Evolutionary conservation across 2,329 filamentous ascomycete genomes (phyloP).

Genomic region (Dactylonectria estremocensis): DNA sequence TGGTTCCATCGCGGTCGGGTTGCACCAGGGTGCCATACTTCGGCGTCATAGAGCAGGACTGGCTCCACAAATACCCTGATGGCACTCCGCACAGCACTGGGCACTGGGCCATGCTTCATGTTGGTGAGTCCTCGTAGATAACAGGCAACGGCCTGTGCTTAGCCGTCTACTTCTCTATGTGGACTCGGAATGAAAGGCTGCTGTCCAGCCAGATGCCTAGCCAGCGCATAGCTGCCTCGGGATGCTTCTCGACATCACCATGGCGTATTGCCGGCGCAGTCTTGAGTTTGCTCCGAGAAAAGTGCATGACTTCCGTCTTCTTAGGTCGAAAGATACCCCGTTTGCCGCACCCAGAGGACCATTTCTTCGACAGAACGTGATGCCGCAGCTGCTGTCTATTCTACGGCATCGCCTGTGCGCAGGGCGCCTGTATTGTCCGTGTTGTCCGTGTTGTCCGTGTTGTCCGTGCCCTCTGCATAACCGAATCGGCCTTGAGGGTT

Average conservation of each 20-base stretch:
- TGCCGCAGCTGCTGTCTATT: no score
- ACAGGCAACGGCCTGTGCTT: slow-evolving; percentile 14
- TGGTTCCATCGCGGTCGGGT: slow-evolving; percentile 22
- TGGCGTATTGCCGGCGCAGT: no score
- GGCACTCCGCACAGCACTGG: slow-evolving; percentile 16
- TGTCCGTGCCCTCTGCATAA: not conserved
- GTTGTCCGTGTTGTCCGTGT: not conserved
- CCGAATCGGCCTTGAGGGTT: no score
- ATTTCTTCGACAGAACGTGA: no score
- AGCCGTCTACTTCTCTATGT: slow-evolving; percentile 21
- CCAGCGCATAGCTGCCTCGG: slow-evolving; percentile 18
- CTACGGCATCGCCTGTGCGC: no score
- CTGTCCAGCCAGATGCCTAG: slow-evolving; percentile 26
- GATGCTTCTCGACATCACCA: no score
- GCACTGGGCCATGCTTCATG: slow-evolving; percentile 26
- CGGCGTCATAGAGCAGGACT: slow-evolving; percentile 26
- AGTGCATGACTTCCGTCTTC: no score
- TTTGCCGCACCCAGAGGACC: no score
- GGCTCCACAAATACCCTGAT: slow-evolving; percentile 26
- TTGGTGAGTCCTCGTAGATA: slow-evolving; percentile 21
- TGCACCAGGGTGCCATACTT: slow-evolving; percentile 28
- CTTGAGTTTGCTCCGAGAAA: no score
- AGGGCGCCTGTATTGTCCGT: no score
- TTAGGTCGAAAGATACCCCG: no score
- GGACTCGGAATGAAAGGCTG: slow-evolving; percentile 18